A percentile compares a stretch with the other conserved stretches of the same genome.
Conservation (phyloP, 306 rosid species). For the Canavalia ensiformis region DNA sequence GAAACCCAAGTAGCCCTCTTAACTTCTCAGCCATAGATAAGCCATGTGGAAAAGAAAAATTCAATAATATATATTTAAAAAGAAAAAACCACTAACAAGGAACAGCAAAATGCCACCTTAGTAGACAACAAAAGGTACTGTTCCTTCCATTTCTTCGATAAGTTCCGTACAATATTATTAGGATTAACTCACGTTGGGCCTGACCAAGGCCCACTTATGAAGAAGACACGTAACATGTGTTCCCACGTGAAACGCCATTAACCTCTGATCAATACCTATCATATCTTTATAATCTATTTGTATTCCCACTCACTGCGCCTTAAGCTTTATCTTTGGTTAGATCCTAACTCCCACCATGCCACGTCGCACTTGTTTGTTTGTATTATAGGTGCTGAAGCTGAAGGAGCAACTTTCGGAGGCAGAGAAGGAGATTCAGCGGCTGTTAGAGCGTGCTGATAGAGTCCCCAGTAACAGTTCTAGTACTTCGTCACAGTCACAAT, state of each 20-base stretch:
- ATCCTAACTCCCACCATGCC: background rate
- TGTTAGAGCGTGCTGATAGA: conserved; percentile 52
- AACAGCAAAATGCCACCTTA: conserved; percentile 64
- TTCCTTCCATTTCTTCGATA: conserved; percentile 41
- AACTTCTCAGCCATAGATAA: conserved; percentile 44
- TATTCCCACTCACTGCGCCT: background rate
- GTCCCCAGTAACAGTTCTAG: conserved; percentile 69
- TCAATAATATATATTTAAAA: background rate
- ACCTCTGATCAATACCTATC: background rate
- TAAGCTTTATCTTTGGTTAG: conserved; percentile 1
- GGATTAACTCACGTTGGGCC: conserved; percentile 53
- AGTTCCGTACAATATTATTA: conserved; percentile 58
- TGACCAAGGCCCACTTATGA: conserved; percentile 49
- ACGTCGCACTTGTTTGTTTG: background rate
- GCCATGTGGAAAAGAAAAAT: background rate
- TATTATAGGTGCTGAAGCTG: conserved; percentile 64
- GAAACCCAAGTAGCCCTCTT: conserved; percentile 49
- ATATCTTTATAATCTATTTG: background rate
- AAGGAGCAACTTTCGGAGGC: conserved; percentile 69
- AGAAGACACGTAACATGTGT: conserved; percentile 49
- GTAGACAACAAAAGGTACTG: conserved; percentile 55
- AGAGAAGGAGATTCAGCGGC: conserved; percentile 68
- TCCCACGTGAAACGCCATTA: conserved; percentile 51
- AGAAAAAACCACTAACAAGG: conserved; percentile 8
- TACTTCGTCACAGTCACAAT: conserved; percentile 48